Conservation (phyloP, 2,329 filamentous ascomycete genomes). For the Calonectria pteridis region DNA sequence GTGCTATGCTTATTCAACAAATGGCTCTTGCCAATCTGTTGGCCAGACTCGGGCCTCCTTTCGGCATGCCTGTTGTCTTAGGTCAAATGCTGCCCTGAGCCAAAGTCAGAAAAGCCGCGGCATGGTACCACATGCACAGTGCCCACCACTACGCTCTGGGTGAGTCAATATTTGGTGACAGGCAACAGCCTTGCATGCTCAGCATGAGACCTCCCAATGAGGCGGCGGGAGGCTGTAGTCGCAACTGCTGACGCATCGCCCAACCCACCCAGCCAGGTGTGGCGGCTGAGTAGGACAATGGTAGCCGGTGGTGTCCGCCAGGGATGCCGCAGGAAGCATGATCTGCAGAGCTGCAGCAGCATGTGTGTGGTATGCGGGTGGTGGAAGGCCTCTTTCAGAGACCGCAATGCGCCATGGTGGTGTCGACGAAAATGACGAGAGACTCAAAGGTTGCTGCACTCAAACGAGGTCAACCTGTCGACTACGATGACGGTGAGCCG, state of each 20-base stretch:
- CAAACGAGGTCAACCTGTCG: not conserved
- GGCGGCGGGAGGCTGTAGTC: constrained; percentile 6
- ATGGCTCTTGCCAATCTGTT: not conserved
- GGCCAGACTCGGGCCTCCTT: not conserved
- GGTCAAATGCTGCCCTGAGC: not conserved
- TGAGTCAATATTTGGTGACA: not conserved
- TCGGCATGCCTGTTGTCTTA: not conserved
- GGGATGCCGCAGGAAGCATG: not conserved
- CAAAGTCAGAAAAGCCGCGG: not conserved
- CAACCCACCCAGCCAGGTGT: constrained; percentile 6
- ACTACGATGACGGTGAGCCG: constrained; percentile 9
- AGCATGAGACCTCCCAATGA: not conserved
- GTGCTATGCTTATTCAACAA: not conserved
- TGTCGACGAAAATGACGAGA: not conserved
- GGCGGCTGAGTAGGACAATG: not conserved
- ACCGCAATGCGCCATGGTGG: not conserved
- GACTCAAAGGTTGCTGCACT: not conserved
- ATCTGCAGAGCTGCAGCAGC: constrained; percentile 18
- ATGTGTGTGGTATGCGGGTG: constrained; percentile 6
- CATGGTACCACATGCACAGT: not conserved
- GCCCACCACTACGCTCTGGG: not conserved
- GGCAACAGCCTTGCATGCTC: constrained; percentile 4
- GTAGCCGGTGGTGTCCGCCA: constrained; percentile 5
- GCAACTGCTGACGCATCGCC: constrained; percentile 23
- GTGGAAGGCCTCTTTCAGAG: not conserved